Evolutionary conservation across 305 asterid species (phyloP).

Genomic region (Rubia peregrina): DNA sequence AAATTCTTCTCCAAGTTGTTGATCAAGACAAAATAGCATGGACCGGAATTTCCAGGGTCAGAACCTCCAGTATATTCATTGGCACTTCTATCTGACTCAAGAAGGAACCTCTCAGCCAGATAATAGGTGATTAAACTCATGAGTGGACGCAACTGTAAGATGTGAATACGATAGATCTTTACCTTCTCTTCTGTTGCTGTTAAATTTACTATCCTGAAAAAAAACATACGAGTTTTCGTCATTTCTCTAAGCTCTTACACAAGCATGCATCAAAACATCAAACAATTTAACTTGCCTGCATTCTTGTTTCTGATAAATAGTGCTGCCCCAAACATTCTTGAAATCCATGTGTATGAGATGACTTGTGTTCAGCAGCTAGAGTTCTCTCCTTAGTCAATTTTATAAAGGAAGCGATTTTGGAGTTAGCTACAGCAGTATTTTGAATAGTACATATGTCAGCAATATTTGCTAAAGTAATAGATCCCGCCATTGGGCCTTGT

Average conservation of each 20-base stretch:
- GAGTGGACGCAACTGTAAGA: neutral
- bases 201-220: neutral
- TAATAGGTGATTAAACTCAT: neutral
- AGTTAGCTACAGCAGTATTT: neutral
- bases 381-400: neutral
- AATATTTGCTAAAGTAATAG: neutral
- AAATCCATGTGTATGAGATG: neutral
- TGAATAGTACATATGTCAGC: neutral
- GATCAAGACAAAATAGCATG: slow-evolving; percentile 27
- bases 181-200: neutral
- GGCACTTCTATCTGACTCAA: slow-evolving; percentile 18
- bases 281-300: neutral
- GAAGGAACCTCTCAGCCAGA: neutral
- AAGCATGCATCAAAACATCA: neutral
- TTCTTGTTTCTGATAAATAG: neutral
- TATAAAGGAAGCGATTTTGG: neutral
- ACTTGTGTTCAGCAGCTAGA: neutral
- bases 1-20: slow-evolving; percentile 47
- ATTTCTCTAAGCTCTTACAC: neutral
- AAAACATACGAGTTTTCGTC: neutral
- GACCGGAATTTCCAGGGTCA: slow-evolving; percentile 11
- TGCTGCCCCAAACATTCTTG: neutral
- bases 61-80: neutral
- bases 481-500: neutral
- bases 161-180: neutral